Evolutionary conservation across 371 early-diverging fungal species (phyloP).

Genomic region (Haplosporangium sp.): DNA sequence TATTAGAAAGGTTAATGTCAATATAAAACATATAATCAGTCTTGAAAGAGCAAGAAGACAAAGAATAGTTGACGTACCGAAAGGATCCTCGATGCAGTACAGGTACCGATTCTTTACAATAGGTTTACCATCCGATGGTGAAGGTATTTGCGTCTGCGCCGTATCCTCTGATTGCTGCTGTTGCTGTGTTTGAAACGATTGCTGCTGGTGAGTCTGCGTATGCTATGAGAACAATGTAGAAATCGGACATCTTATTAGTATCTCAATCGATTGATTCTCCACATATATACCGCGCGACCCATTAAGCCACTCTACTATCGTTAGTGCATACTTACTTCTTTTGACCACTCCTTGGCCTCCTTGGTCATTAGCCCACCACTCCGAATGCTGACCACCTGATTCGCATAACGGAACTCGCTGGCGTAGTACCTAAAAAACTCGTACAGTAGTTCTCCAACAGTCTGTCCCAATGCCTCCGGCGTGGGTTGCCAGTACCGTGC

Average conservation of each 20-base stretch:
- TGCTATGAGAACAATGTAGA: conserved; percentile 8
- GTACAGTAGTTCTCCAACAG: conserved; percentile 81
- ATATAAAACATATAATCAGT: too few species aligned
- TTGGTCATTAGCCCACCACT: conserved; percentile 79
- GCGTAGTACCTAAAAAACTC: conserved; percentile 86
- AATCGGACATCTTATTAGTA: neutral
- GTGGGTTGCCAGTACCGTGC: conserved; percentile 66
- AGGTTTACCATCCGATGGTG: conserved; percentile 18
- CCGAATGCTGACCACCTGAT: conserved; percentile 81
- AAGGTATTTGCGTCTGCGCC: conserved; percentile 4
- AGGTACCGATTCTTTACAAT: conserved; percentile 38
- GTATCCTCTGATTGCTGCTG: conserved; percentile 1
- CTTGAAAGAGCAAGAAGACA: too few species aligned
- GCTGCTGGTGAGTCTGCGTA: conserved; percentile 27
- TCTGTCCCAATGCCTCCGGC: conserved; percentile 49
- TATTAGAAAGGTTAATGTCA: neutral
- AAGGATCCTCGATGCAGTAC: conserved; percentile 56
- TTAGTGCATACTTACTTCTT: conserved; percentile 36
- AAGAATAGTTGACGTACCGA: conserved; percentile 24
- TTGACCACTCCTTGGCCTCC: conserved; percentile 81
- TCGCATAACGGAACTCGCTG: conserved; percentile 79
- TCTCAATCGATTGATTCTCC: neutral
- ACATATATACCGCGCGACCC: too few species aligned
- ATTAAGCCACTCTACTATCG: too few species aligned
- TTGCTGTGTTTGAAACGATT: conserved; percentile 3